Percentiles rank a stretch among this genome's conserved stretches.
phyloP scores from a whole-genome alignment of 2,329 filamentous ascomycete genomes.

The Fusarium algeriense region DNA sequence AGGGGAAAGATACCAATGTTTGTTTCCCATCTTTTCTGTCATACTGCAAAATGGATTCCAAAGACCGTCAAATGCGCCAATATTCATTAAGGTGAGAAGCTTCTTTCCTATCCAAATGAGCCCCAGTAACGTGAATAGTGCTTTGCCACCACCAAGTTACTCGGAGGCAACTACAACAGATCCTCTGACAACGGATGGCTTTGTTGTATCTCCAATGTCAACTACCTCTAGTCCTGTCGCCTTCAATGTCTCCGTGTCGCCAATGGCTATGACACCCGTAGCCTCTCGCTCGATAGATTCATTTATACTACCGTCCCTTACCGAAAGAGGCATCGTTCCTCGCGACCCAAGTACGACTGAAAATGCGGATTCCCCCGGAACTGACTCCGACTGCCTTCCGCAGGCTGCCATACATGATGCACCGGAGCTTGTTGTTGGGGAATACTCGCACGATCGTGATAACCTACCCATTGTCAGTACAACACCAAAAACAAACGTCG shows the following conservation, averaged over 20 bases:
- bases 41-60: background rate
- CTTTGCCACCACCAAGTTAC: background rate
- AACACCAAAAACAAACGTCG: background rate
- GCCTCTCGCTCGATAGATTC: background rate
- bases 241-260: background rate
- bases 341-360: background rate
- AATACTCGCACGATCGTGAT: background rate
- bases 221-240: background rate
- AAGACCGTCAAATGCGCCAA: background rate
- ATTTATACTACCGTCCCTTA: background rate
- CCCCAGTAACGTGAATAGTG: background rate
- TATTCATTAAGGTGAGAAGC: background rate
- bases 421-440: background rate
- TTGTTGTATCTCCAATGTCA: background rate
- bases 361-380: background rate
- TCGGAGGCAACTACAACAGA: constrained; percentile 3
- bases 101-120: no score
- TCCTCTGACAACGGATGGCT: constrained; percentile 3
- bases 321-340: background rate
- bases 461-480: background rate
- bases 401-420: background rate
- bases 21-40: no score
- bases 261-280: background rate
- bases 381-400: background rate
- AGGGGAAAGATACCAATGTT: background rate